Conservation (phyloP, 1,284 basidiomycete genomes). For the Boletus mariae region DNA sequence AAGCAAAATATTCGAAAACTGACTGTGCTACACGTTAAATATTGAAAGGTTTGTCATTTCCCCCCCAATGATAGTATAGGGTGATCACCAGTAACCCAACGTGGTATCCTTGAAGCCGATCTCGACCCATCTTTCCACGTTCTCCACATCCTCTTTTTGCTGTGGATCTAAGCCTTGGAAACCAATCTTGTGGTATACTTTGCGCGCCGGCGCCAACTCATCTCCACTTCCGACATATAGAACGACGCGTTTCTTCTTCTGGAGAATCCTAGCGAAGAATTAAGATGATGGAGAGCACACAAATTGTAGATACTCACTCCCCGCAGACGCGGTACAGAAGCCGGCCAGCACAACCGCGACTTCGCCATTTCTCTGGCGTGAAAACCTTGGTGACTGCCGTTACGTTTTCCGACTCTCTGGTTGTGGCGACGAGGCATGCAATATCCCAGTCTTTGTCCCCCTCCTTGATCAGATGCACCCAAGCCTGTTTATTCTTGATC, state of each 20-base stretch:
- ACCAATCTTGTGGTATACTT: constrained; percentile 46
- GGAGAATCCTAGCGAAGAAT: constrained; percentile 27
- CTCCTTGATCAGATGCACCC: constrained; percentile 52
- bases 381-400: constrained; percentile 50
- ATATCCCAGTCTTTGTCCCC: constrained; percentile 35
- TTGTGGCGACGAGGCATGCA: constrained; percentile 60
- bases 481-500: constrained; percentile 48
- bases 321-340: constrained; percentile 42
- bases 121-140: constrained; percentile 47
- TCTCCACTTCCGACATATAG: constrained; percentile 44
- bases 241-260: constrained; percentile 38
- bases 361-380: constrained; percentile 40
- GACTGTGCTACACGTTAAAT: no score
- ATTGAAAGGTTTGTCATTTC: no score
- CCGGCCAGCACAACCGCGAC: constrained; percentile 42
- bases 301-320: constrained; percentile 29
- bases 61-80: no score
- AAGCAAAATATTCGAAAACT: no score
- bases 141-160: constrained; percentile 18
- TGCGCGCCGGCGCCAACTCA: constrained; percentile 41
- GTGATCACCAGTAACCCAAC: constrained; percentile 46
- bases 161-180: constrained; percentile 41
- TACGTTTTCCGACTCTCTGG: constrained; percentile 39
- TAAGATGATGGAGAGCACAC: constrained; percentile 3
- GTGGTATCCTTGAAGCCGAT: constrained; percentile 46